Evolutionary conservation across 2,329 filamentous ascomycete species (phyloP), one percentile per base, ranked within the genome.

Genomic region (Calonectria hawksworthii): DNA sequence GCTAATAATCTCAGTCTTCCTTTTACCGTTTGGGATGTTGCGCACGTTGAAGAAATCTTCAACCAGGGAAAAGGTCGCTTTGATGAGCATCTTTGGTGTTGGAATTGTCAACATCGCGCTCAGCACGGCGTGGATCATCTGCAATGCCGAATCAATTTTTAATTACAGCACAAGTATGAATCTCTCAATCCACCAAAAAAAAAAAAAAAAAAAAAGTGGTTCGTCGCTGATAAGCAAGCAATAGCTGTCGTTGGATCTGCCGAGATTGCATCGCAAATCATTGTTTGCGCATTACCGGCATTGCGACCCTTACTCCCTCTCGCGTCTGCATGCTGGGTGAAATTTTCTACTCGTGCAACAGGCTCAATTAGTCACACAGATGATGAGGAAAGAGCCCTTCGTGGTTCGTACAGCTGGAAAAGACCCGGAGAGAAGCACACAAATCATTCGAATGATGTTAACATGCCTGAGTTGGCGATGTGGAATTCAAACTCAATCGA

Each of bases 191-290:
- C n/a, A n/a, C n/a, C n/a, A n/a, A n/a, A n/a, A n/a, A n/a, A n/a
- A n/a, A n/a, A n/a, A n/a, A n/a, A n/a, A n/a, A n/a, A n/a, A n/a
- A n/a, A n/a, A n/a, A n/a, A 10, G 3, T 10, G 3, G 7, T 10
- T 28, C 16, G 14, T 52, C 18, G 21, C 50, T 56, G 26, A 44
- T 13, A 8, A 23, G 36, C 7, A 8, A 23, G 36, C 7, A 28
- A 38, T 14, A n/a, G 65, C 36, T 41, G 18, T 56, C 3, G 21
- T 68, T n/a, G 34, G 65, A 8, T 68, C 65, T 2, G 26, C 34
- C 21, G 65, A 68, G 54, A 44, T 56, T 26, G 65, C 65, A 44
- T 56, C 32, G 3, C 50, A 68, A 68, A 68, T 68, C 16, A 30
- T 68, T 21, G 36, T 68, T 4, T 51, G 50, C 16, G 50, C 50